Conservation (phyloP, 352 stramenopile genomes). For the Phytophthora constricta region DNA sequence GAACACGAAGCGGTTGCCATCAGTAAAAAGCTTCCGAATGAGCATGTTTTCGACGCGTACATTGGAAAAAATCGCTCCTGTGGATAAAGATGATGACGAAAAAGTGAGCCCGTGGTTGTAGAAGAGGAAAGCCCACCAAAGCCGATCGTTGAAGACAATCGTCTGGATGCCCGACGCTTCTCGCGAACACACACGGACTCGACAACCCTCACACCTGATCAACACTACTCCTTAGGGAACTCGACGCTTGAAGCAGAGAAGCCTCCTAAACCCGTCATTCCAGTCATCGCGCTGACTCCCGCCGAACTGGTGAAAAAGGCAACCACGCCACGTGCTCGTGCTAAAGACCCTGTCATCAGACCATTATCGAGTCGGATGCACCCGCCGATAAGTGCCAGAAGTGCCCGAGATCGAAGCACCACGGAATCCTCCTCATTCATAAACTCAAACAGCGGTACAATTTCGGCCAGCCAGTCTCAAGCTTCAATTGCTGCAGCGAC, state of each 20-base stretch:
- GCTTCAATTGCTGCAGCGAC: neutral
- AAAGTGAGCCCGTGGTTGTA: conserved; percentile 9
- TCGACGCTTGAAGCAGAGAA: conserved; percentile 9
- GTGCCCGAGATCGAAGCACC: conserved; percentile 10
- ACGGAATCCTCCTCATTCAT: conserved; percentile 10
- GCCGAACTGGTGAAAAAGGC: conserved; percentile 62
- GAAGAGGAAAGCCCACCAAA: conserved; percentile 17
- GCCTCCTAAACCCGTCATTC: conserved; percentile 24
- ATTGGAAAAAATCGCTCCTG: conserved; percentile 36
- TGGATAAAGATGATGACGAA: conserved; percentile 24
- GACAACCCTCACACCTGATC: conserved; percentile 13
- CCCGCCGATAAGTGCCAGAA: conserved; percentile 21
- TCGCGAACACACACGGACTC: conserved; percentile 9
- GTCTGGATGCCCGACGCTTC: conserved; percentile 24
- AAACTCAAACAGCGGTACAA: conserved; percentile 4
- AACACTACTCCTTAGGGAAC: conserved; percentile 35
- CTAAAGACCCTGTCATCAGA: conserved; percentile 33
- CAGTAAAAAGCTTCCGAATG: conserved; percentile 23
- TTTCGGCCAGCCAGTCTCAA: conserved; percentile 1
- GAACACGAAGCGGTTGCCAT: conserved; percentile 5
- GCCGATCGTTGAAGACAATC: conserved; percentile 9
- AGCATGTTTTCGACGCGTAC: conserved; percentile 26
- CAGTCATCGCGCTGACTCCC: conserved; percentile 54
- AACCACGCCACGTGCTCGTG: conserved; percentile 30
- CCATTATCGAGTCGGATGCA: conserved; percentile 38